Evolutionary conservation across 2,329 filamentous ascomycete species (phyloP).

Genomic region (Colletotrichum eremochloae): DNA sequence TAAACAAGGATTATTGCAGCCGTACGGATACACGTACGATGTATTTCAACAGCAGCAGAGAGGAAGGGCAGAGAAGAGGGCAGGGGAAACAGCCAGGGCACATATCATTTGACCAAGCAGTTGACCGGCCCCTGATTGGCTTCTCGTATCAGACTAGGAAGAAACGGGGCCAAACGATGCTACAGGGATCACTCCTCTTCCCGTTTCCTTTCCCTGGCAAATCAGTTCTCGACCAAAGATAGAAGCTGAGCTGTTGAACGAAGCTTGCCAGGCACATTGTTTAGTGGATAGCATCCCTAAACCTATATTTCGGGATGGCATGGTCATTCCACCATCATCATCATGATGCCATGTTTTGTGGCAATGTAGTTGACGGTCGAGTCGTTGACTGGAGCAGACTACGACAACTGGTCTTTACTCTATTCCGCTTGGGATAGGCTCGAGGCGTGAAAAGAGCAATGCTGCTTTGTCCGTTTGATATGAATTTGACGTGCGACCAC

Average conservation of each 20-base stretch:
- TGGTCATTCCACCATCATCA: not conserved
- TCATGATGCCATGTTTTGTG: not conserved
- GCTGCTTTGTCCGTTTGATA: not conserved
- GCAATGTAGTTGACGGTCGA: not conserved
- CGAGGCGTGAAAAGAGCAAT: not conserved
- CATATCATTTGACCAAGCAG: not conserved
- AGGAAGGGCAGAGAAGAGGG: not conserved
- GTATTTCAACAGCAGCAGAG: not conserved
- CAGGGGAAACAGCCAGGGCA: slow-evolving; percentile 1
- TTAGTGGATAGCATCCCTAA: not conserved
- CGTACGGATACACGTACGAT: too few species aligned
- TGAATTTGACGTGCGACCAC: not conserved
- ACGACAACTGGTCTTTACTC: not conserved
- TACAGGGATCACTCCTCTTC: not conserved
- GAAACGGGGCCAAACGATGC: not conserved
- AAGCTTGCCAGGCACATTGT: not conserved
- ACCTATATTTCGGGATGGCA: not conserved
- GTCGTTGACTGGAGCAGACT: not conserved
- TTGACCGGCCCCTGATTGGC: not conserved
- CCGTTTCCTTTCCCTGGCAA: not conserved
- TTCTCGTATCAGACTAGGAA: not conserved
- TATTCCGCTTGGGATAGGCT: not conserved
- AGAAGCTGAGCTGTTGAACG: not conserved
- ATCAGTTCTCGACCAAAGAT: not conserved
- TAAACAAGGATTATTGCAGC: too few species aligned